Percentiles rank a stretch among this genome's conserved stretches.
phyloP scores from a whole-genome alignment of 208 protist species.

The Novymonas esmeraldas region DNA sequence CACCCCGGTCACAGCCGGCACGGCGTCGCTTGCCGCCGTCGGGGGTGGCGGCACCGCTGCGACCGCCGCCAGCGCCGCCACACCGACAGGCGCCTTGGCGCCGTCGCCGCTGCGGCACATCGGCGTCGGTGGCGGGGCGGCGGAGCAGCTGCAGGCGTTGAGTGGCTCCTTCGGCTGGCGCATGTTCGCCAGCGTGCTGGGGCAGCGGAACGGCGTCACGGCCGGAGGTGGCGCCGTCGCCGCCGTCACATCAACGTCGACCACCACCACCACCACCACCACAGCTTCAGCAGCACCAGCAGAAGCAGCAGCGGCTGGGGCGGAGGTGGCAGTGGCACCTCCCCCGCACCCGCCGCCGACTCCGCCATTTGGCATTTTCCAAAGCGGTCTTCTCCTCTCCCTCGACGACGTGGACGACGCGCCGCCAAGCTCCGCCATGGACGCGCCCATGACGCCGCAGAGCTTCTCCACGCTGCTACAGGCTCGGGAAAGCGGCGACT shows the following conservation, averaged over 20 bases:
- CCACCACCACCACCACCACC: too few species aligned
- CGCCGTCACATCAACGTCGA: too few species aligned
- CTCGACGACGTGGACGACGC: slow-evolving; percentile 31
- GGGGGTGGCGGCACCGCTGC: not conserved
- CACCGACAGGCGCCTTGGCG: not conserved
- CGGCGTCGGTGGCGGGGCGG: not conserved
- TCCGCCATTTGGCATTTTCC: slow-evolving; percentile 15
- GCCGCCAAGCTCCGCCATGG: slow-evolving; percentile 16
- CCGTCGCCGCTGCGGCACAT: not conserved
- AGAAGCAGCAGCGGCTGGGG: not conserved
- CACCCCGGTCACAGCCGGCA: not conserved
- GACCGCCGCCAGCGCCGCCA: not conserved
- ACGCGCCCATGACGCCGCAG: slow-evolving; percentile 61
- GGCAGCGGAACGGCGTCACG: too few species aligned
- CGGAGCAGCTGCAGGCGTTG: not conserved
- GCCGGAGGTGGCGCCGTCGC: too few species aligned
- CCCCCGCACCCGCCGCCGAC: not conserved
- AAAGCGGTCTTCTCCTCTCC: slow-evolving; percentile 28
- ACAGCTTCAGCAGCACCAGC: too few species aligned
- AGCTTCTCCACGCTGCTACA: slow-evolving; percentile 41
- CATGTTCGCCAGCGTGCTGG: slow-evolving; percentile 2
- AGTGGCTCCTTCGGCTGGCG: not conserved
- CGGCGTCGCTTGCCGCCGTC: too few species aligned
- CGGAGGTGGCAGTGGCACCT: not conserved
- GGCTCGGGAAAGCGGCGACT: slow-evolving; percentile 17